Conservation (phyloP, 2,329 filamentous ascomycete species). For the Exophiala xenobiotica region DNA sequence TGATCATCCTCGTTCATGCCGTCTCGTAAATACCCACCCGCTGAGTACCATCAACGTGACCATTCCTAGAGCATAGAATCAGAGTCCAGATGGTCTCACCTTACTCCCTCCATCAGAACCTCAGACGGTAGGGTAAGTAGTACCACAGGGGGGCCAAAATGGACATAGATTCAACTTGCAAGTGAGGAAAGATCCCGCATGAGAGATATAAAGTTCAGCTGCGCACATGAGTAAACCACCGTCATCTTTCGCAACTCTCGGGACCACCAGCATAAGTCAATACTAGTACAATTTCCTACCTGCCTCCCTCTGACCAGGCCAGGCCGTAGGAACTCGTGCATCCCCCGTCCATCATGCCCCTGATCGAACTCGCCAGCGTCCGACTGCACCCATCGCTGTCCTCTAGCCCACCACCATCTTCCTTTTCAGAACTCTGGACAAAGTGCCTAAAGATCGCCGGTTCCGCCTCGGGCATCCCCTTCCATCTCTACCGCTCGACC, state of each 20-base stretch:
- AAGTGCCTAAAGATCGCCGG: slow-evolving; percentile 1
- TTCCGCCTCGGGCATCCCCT: slow-evolving; percentile 4
- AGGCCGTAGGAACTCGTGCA: not conserved
- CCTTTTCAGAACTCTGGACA: slow-evolving; percentile 10
- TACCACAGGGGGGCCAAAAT: too few relatives aligned
- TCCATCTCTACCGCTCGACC: slow-evolving; percentile 9
- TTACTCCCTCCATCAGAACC: not conserved
- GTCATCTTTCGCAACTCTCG: too few relatives aligned
- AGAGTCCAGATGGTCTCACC: not conserved
- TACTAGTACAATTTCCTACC: too few relatives aligned
- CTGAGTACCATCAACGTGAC: not conserved
- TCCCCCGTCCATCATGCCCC: slow-evolving; percentile 2
- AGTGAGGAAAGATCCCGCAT: too few relatives aligned
- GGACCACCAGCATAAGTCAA: not conserved
- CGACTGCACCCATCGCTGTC: slow-evolving; percentile 5
- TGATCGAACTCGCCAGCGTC: slow-evolving; percentile 12
- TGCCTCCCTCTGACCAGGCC: not conserved
- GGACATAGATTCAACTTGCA: too few relatives aligned
- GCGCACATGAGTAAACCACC: too few relatives aligned
- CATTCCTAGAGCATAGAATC: not conserved
- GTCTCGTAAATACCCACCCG: too few relatives aligned
- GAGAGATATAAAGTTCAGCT: too few relatives aligned
- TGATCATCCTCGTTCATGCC: not conserved
- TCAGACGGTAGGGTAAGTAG: not conserved
- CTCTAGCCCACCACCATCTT: not conserved